Evolutionary conservation across 805 yeast species (phyloP).

Genomic region (Cyberlindnera xylosilytica): DNA sequence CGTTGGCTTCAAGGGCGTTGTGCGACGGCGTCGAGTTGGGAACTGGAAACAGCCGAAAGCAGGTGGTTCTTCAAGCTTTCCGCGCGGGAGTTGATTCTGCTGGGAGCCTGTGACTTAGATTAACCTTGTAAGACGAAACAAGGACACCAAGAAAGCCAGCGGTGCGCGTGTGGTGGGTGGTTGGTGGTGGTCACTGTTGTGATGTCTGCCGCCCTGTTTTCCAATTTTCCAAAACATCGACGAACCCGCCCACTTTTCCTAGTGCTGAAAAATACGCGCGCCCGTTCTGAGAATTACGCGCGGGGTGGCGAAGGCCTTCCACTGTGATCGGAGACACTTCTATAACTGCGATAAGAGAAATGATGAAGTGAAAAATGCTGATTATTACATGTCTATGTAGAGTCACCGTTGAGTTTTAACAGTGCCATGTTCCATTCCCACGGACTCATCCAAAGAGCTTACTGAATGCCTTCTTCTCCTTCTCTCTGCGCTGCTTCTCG

Average conservation of each 20-base stretch:
- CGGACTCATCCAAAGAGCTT: constrained; percentile 50
- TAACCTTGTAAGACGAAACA: constrained; percentile 8
- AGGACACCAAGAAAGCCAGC: constrained; percentile 12
- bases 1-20: constrained; percentile 3
- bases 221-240: constrained; percentile 15
- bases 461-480: constrained; percentile 71
- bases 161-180: constrained; percentile 4
- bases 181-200: background rate
- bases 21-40: background rate
- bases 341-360: no score
- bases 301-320: no score
- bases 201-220: constrained; percentile 1
- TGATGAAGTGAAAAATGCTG: no score
- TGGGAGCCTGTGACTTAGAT: constrained; percentile 4
- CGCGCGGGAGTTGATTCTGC: constrained; percentile 2
- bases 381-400: no score
- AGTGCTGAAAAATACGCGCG: constrained; percentile 12
- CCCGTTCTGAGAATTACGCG: constrained; percentile 4
- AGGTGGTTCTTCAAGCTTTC: constrained; percentile 2
- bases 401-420: no score
- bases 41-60: constrained; percentile 4
- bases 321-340: no score
- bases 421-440: no score
- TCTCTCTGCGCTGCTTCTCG: constrained; percentile 53
- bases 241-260: background rate